phyloP scores from a whole-genome alignment of 2,329 filamentous ascomycete genomes.

The Colletotrichum horii region DNA sequence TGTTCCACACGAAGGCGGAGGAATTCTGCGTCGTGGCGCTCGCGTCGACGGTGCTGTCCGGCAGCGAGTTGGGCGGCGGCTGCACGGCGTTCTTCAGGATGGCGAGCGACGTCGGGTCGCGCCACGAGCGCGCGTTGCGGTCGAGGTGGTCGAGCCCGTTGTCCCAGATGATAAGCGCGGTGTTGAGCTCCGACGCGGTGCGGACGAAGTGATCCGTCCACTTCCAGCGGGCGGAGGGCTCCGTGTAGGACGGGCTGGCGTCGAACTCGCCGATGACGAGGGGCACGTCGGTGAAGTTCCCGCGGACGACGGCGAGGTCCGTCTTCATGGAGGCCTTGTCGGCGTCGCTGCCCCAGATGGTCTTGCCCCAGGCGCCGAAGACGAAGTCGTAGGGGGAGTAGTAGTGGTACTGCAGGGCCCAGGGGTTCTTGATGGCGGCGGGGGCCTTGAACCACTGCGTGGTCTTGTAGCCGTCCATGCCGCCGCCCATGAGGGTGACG shows the following conservation, averaged over 20 bases:
- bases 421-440: slow-evolving; percentile 56
- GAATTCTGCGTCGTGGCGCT: slow-evolving; percentile 48
- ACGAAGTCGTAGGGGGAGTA: slow-evolving; percentile 60
- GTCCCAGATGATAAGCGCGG: slow-evolving; percentile 61
- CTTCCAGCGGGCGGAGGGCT: slow-evolving; percentile 61
- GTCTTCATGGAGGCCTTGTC: slow-evolving; percentile 54
- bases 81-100: slow-evolving; percentile 51
- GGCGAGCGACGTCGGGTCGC: slow-evolving; percentile 51
- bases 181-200: slow-evolving; percentile 53
- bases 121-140: slow-evolving; percentile 52
- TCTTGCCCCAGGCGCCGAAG: slow-evolving; percentile 61
- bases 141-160: slow-evolving; percentile 62
- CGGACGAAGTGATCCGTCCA: slow-evolving; percentile 61
- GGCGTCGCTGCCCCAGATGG: slow-evolving; percentile 60
- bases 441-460: slow-evolving; percentile 58
- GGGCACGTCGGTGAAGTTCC: slow-evolving; percentile 60
- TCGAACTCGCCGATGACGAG: slow-evolving; percentile 64
- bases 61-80: slow-evolving; percentile 50
- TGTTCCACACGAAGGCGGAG: slow-evolving; percentile 61
- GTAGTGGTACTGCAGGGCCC: slow-evolving; percentile 67
- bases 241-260: slow-evolving; percentile 52
- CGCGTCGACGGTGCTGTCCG: slow-evolving; percentile 56
- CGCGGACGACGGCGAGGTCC: slow-evolving; percentile 55
- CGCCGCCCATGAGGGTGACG: slow-evolving; percentile 58
- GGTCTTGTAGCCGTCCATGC: slow-evolving; percentile 54